A percentile compares a stretch with the other conserved stretches of the same genome.
Evolutionary conservation across 768 basidiomycete species (phyloP).

Genomic region (Kondoa malvinella): DNA sequence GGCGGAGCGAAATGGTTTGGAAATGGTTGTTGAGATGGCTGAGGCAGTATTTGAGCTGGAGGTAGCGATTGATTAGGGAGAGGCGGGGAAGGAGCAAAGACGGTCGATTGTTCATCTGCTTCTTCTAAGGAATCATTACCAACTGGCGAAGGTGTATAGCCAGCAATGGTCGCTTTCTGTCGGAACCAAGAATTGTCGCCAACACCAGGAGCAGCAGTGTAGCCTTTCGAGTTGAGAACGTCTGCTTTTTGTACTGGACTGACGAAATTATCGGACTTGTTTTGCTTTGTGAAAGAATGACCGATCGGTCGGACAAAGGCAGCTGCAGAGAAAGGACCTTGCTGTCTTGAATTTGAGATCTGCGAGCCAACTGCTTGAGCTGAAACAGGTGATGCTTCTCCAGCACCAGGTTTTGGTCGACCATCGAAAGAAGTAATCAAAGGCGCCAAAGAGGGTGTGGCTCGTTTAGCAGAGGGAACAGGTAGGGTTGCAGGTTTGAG

Average conservation of each 20-base stretch:
- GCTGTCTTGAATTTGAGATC: neutral
- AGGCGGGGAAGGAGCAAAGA: conserved; percentile 4
- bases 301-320: conserved; percentile 38
- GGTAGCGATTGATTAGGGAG: conserved; percentile 6
- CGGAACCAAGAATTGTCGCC: conserved; percentile 3
- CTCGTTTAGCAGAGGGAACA: neutral
- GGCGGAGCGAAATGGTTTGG: conserved; percentile 6
- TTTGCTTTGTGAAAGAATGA: conserved; percentile 27
- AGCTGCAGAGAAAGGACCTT: conserved; percentile 40
- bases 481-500: neutral
- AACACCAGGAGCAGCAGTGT: neutral
- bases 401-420: neutral
- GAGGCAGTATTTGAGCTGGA: conserved; percentile 10
- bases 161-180: neutral
- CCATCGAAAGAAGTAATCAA: conserved; percentile 7
- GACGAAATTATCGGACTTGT: neutral
- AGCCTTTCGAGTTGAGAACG: neutral
- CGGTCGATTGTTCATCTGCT: conserved; percentile 29
- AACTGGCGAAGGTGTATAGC: neutral
- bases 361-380: neutral
- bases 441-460: neutral
- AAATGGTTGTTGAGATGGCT: conserved; percentile 3
- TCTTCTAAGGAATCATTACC: conserved; percentile 28
- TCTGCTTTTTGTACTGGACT: neutral
- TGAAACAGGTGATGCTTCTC: neutral